Evolutionary conservation across 2,329 filamentous ascomycete species (phyloP).

Genomic region (Fusarium stilboides): DNA sequence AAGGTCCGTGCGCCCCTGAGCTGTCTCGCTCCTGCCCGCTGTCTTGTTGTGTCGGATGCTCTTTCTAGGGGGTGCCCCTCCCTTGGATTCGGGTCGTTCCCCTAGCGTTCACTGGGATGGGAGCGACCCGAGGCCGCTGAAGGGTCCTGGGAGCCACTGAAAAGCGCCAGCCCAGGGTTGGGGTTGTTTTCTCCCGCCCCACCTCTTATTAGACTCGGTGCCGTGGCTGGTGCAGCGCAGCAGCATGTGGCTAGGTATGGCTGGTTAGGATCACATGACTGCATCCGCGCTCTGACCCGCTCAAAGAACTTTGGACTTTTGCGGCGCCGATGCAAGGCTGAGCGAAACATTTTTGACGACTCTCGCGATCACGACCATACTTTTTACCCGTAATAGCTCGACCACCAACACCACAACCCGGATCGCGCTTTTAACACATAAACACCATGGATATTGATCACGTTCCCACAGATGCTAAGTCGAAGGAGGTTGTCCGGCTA

Average conservation of each 20-base stretch:
- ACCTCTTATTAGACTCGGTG: constrained; percentile 14
- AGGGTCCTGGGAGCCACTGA: constrained; percentile 1
- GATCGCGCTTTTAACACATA: constrained; percentile 2
- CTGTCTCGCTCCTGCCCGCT: constrained; percentile 27
- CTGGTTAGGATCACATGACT: constrained; percentile 44
- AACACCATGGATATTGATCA: constrained; percentile 57
- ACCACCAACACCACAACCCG: constrained; percentile 21
- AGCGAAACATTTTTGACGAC: constrained; percentile 50
- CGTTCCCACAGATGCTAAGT: constrained; percentile 65
- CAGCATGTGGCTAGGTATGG: constrained; percentile 19
- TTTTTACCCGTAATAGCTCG: constrained; percentile 22
- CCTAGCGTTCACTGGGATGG: constrained; percentile 40
- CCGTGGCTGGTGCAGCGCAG: constrained; percentile 12
- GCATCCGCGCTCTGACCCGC: constrained; percentile 35
- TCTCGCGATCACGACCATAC: constrained; percentile 18
- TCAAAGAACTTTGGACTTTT: constrained; percentile 44
- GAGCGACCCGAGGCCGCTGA: constrained; percentile 11
- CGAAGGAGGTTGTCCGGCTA: constrained; percentile 75
- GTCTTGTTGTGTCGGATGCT: constrained; percentile 8
- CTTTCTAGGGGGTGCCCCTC: constrained; percentile 30
- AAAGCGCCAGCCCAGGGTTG: constrained; percentile 17
- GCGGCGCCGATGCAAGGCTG: constrained; percentile 49
- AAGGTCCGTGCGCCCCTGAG: constrained; percentile 44
- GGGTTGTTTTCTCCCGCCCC: constrained; percentile 23
- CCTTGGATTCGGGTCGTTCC: constrained; percentile 42